These are phyloP conservation scores for Aspergillus sp. DNA, from an alignment of 2,329 filamentous ascomycete genomes.

Conservation along the genomic window DNA sequence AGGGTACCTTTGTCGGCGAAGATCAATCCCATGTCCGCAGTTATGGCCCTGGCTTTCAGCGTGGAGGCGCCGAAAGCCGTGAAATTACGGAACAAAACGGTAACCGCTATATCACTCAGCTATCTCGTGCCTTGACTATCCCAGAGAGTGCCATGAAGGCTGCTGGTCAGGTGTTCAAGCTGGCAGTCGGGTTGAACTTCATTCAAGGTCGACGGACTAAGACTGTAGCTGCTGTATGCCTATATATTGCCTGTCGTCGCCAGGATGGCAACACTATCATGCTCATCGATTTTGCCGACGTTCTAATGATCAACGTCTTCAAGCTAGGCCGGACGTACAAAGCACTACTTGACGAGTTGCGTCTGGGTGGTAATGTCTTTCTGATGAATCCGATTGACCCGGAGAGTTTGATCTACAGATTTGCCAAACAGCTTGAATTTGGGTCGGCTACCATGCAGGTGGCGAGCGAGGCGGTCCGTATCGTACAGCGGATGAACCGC, in stretches of 20 bases:
- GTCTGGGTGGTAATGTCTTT: conserved; percentile 59
- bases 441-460: conserved; percentile 78
- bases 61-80: conserved; percentile 52
- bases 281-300: conserved; percentile 93
- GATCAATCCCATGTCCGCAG: conserved; percentile 78
- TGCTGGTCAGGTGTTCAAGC: conserved; percentile 73
- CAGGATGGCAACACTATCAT: conserved; percentile 80
- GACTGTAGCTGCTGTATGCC: conserved; percentile 83
- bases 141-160: conserved; percentile 65
- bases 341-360: conserved; percentile 66
- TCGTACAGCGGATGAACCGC: conserved; percentile 88
- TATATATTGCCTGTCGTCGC: conserved; percentile 85
- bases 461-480: conserved; percentile 80
- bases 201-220: conserved; percentile 82
- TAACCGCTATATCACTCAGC: conserved; percentile 47
- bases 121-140: conserved; percentile 45
- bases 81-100: conserved; percentile 50
- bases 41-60: conserved; percentile 51
- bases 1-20: conserved; percentile 83
- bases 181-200: conserved; percentile 73
- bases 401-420: conserved; percentile 88
- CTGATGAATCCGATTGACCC: conserved; percentile 77
- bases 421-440: conserved; percentile 90
- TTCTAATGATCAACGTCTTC: conserved; percentile 84
- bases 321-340: conserved; percentile 89